Evolutionary conservation across 129 eudicot species (phyloP), one percentile per base, ranked within the genome.

Genomic region (Flaveria sonorensis): DNA sequence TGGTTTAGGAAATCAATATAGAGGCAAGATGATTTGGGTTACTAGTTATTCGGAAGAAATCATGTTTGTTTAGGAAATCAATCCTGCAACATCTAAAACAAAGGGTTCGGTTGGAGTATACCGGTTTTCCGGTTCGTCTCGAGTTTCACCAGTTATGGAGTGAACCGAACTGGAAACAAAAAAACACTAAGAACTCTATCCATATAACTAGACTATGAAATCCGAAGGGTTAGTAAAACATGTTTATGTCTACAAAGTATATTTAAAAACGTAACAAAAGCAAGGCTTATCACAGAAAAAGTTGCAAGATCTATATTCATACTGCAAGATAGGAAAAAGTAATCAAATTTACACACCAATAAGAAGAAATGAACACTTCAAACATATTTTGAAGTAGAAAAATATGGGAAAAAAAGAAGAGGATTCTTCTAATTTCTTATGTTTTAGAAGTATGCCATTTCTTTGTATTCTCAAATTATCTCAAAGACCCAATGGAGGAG

Each of bases 261-360:
- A 39, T 60, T 11, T 20, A 6, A 20, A 56, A 39, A 39, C 40
- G 12, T 32, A 45, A 43, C 28, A 9, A 77, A 55, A 51, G 15
- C 68, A 16, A 16, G 18, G 36, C 9, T 10, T 53, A 21, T 21
- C 21, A 42, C 61, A 16, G 12, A 68, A 60, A 28, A 3, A 39
- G 57, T 56, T 42, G 10, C 65, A 76, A 72, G 71, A 82, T 43
- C 56, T 78, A 84, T 75, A 60, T 82, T 73, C 76, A 88, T 84
- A 86, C 65, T 72, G 83, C 77, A 74, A 77, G 48, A 76, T 68
- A 75, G 57, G 52, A 70, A 84, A 72, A 88, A 86, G 40, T 5
- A 84, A 90, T 75, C 79, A 77, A 87, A 89, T 20, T 85, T 87
- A 87, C 98, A 88, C 86, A 90, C 88, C 68, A 68, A 81, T 71